phyloP scores from a whole-genome alignment of 257 asterid species.

The Solanum chmielewskii region DNA sequence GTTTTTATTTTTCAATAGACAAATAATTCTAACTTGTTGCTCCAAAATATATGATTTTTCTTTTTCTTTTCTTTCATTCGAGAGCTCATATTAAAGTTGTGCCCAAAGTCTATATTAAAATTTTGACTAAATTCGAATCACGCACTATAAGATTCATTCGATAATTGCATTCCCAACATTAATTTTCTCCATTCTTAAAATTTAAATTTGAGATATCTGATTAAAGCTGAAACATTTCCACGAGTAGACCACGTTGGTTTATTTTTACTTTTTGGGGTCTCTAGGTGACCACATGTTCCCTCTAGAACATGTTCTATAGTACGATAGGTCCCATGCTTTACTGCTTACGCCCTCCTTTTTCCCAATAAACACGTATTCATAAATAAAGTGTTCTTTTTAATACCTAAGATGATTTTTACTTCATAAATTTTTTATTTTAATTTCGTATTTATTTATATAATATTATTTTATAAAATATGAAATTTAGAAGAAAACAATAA shows the following conservation, averaged over 20 bases:
- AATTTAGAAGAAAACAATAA: neutral
- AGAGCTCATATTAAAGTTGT: too few species aligned
- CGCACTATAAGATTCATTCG: rapidly evolving
- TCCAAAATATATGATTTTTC: neutral
- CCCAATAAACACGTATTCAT: neutral
- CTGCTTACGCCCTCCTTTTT: neutral
- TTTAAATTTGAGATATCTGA: rapidly evolving
- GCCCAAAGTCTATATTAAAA: rapidly evolving
- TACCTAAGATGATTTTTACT: neutral
- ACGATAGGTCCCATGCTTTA: neutral
- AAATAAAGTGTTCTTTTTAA: neutral
- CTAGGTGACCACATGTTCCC: neutral
- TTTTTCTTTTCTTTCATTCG: neutral
- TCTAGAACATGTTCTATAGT: neutral
- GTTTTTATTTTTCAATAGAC: neutral
- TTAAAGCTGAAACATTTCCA: too few species aligned
- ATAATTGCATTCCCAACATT: rapidly evolving
- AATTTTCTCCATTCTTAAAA: too few species aligned
- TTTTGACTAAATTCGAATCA: too few species aligned
- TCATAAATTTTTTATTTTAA: neutral
- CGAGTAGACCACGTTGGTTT: too few species aligned
- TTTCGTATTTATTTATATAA: neutral
- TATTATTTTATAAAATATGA: neutral
- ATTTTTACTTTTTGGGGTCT: neutral
- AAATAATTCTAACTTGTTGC: neutral